Conservation (phyloP, 371 early-diverging fungal species). For the Chytridiales sp. region DNA sequence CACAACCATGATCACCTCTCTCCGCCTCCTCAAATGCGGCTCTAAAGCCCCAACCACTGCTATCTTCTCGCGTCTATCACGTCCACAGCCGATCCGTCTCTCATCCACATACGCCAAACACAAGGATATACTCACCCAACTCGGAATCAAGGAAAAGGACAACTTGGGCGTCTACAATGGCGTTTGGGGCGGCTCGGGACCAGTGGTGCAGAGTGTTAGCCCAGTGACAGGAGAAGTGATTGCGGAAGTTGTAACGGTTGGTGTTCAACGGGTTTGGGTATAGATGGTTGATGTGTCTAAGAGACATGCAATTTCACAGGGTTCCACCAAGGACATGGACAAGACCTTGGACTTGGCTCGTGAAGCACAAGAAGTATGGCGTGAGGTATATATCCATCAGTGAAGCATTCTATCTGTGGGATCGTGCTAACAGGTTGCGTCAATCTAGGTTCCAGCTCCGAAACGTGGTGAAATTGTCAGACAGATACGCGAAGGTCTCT, state of each 20-base stretch:
- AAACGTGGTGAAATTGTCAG: conserved; percentile 90
- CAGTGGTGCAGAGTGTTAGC: conserved; percentile 69
- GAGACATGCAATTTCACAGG: not conserved
- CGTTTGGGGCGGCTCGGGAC: conserved; percentile 76
- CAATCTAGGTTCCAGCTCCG: conserved; percentile 74
- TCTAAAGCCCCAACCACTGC: no score
- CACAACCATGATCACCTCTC: no score
- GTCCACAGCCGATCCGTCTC: no score
- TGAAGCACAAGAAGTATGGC: conserved; percentile 32
- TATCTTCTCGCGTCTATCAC: no score
- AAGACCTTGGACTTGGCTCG: conserved; percentile 29
- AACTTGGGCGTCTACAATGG: conserved; percentile 85
- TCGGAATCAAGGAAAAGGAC: conserved; percentile 22
- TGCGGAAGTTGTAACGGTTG: conserved; percentile 75
- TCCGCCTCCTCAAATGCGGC: no score
- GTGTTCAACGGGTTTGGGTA: conserved; percentile 19
- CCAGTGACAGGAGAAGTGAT: conserved; percentile 88
- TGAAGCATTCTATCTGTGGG: not conserved
- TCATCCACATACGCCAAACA: conserved; percentile 14
- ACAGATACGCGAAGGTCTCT: conserved; percentile 87
- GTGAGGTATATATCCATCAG: conserved; percentile 34
- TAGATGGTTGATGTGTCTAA: no score
- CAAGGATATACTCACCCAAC: conserved; percentile 16
- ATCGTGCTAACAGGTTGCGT: not conserved
- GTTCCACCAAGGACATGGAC: conserved; percentile 24